phyloP scores from a whole-genome alignment of 306 rosid genomes.

The Cajanus cajan region DNA sequence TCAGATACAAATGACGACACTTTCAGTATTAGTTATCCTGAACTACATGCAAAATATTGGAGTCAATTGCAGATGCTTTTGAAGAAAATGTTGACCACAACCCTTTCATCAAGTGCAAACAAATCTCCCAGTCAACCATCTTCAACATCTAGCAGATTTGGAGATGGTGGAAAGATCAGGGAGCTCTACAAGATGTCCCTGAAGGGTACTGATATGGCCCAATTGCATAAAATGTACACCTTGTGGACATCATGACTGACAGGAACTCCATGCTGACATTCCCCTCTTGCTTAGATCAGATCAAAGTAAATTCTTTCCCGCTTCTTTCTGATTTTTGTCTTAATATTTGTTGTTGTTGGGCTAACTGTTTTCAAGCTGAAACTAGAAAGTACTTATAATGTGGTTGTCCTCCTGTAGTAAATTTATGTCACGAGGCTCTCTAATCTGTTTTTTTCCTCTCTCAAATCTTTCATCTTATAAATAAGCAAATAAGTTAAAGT shows the following conservation, averaged over 20 bases:
- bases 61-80: conserved; percentile 74
- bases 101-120: conserved; percentile 52
- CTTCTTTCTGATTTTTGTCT: background rate
- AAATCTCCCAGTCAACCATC: conserved; percentile 50
- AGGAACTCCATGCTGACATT: conserved; percentile 8
- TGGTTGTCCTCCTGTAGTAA: background rate
- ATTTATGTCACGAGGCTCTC: background rate
- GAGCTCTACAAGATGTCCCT: conserved; percentile 83
- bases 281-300: background rate
- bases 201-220: conserved; percentile 52
- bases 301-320: background rate
- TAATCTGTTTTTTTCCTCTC: no score
- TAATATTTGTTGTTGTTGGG: background rate
- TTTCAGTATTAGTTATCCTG: conserved; percentile 44
- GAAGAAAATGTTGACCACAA: conserved; percentile 71
- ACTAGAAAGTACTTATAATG: background rate
- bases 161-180: conserved; percentile 71
- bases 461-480: background rate
- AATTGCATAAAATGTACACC: conserved; percentile 60
- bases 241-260: conserved; percentile 61
- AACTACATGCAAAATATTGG: conserved; percentile 76
- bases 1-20: conserved; percentile 49
- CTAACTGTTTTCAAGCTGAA: background rate
- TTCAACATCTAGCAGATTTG: conserved; percentile 44
- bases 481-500: background rate